Evolutionary conservation across 306 rosid genomes (phyloP).

Genomic region (Parietaria judaica): DNA sequence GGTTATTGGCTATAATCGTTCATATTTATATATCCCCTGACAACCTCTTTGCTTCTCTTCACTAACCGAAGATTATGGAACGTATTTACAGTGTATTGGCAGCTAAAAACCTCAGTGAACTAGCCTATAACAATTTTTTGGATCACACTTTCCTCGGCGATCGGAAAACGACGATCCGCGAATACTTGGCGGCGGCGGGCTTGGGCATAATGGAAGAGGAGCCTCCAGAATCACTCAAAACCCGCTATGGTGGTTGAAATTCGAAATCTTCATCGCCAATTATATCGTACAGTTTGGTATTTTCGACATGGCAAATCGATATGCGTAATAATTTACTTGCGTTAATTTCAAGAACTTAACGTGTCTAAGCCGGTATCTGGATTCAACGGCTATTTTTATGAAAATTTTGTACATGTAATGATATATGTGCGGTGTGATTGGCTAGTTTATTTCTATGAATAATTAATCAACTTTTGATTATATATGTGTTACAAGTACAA

Average conservation of each 20-base stretch:
- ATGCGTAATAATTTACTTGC: neutral
- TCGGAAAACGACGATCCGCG: slow-evolving; percentile 73
- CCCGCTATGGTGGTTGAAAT: slow-evolving; percentile 74
- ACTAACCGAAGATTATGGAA: too few species aligned
- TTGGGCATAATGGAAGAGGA: slow-evolving; percentile 92
- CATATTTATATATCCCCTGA: too few species aligned
- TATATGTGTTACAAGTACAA: too few species aligned
- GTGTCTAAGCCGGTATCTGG: too few species aligned
- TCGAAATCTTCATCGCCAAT: neutral
- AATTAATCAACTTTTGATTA: too few species aligned
- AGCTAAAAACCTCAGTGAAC: slow-evolving; percentile 59
- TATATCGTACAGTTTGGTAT: neutral
- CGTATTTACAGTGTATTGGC: slow-evolving; percentile 62
- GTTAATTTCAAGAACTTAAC: neutral
- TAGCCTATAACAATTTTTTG: slow-evolving; percentile 65
- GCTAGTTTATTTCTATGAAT: too few species aligned
- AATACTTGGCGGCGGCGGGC: slow-evolving; percentile 61
- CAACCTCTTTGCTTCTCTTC: too few species aligned
- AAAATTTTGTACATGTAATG: too few species aligned
- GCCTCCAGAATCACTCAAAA: slow-evolving; percentile 79
- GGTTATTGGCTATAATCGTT: too few species aligned
- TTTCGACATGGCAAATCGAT: neutral
- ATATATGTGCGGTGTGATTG: too few species aligned
- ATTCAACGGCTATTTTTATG: too few species aligned
- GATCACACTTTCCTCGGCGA: slow-evolving; percentile 92